Percentiles rank a stretch among this genome's conserved stretches.
phyloP scores from a whole-genome alignment of 2,329 filamentous ascomycete species.

The Cytospora paraplurivora region DNA sequence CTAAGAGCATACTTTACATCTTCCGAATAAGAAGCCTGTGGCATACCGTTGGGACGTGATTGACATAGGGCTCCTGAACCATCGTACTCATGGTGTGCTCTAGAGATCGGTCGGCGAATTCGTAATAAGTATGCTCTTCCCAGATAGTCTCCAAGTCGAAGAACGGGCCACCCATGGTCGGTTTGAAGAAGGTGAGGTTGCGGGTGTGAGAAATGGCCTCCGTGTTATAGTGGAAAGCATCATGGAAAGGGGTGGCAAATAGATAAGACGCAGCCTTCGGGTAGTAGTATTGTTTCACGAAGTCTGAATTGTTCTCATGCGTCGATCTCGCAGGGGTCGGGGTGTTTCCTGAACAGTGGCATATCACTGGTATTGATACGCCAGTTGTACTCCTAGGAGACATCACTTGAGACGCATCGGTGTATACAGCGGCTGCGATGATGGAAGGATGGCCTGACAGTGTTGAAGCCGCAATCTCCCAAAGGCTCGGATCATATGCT shows the following conservation, averaged over 20 bases:
- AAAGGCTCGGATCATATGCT: slow-evolving; percentile 25
- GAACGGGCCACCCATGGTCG: slow-evolving; percentile 61
- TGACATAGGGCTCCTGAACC: slow-evolving; percentile 55
- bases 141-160: slow-evolving; percentile 78
- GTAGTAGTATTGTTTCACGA: slow-evolving; percentile 24
- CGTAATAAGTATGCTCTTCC: slow-evolving; percentile 75
- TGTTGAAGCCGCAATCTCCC: slow-evolving; percentile 16
- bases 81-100: slow-evolving; percentile 69
- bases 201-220: slow-evolving; percentile 63
- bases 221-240: slow-evolving; percentile 32
- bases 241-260: slow-evolving; percentile 27
- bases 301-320: background rate
- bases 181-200: slow-evolving; percentile 66
- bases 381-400: background rate
- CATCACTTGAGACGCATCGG: slow-evolving; percentile 13
- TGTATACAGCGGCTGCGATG: slow-evolving; percentile 25
- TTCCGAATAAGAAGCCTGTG: background rate
- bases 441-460: slow-evolving; percentile 17
- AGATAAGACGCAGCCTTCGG: slow-evolving; percentile 17
- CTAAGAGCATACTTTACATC: no score
- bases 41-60: slow-evolving; percentile 70
- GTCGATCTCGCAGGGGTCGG: background rate
- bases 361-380: slow-evolving; percentile 23
- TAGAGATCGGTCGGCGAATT: slow-evolving; percentile 70
- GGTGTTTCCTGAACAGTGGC: slow-evolving; percentile 25